Conservation (phyloP, 2,329 filamentous ascomycete species). For the Lachnellula arida region DNA sequence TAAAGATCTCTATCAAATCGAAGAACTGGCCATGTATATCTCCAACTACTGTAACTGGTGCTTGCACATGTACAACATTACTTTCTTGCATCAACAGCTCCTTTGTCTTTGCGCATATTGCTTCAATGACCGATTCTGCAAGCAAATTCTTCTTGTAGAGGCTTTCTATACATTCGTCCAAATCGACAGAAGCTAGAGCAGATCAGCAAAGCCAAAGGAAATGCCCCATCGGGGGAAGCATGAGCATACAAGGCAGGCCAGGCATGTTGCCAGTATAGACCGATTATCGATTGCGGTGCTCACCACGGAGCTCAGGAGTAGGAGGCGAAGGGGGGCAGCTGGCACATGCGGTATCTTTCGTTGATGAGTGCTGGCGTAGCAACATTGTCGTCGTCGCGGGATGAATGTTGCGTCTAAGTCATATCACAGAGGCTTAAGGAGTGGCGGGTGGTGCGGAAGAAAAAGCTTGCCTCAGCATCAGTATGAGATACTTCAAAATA, state of each 20-base stretch:
- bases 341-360: constrained; percentile 24
- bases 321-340: constrained; percentile 19
- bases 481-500: not conserved
- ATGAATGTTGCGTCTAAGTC: constrained; percentile 14
- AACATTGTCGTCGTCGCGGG: constrained; percentile 32
- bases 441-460: not conserved
- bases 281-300: constrained; percentile 15
- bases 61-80: constrained; percentile 96
- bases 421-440: constrained; percentile 15
- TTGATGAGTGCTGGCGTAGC: constrained; percentile 26
- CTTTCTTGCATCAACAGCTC: constrained; percentile 99
- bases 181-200: constrained; percentile 78
- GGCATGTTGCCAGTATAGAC: constrained; percentile 42
- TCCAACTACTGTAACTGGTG: constrained; percentile 93
- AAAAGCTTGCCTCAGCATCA: not conserved
- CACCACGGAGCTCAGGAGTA: constrained; percentile 22
- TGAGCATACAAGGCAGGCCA: constrained; percentile 48
- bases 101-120: constrained; percentile 98
- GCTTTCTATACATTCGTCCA: constrained; percentile 96
- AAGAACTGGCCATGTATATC: constrained; percentile 99
- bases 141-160: constrained; percentile 96
- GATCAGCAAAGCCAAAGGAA: not conserved
- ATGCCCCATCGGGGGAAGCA: constrained; percentile 1
- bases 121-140: constrained; percentile 96
- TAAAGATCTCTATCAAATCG: constrained; percentile 98